phyloP scores from a whole-genome alignment of 495 filamentous ascomycete species.

The Durotheca rogersii region DNA sequence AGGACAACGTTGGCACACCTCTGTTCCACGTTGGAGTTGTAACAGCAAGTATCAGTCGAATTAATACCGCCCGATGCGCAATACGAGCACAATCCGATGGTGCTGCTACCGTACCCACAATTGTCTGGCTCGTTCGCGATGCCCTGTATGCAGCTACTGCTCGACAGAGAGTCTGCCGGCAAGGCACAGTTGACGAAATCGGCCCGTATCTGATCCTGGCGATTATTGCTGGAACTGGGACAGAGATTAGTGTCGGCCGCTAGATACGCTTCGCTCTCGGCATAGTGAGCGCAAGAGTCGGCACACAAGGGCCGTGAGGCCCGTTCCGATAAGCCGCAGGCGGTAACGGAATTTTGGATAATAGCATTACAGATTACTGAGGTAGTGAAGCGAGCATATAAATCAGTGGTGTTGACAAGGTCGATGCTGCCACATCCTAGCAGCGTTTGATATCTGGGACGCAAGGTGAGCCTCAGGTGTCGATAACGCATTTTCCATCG shows the following conservation, averaged over 20 bases:
- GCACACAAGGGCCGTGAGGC: conserved; percentile 81
- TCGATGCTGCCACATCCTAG: conserved; percentile 81
- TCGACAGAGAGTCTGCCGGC: conserved; percentile 72
- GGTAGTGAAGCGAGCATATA: conserved; percentile 92
- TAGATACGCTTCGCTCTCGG: conserved; percentile 83
- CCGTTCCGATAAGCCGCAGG: conserved; percentile 63
- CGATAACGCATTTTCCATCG: neutral
- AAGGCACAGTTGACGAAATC: conserved; percentile 90
- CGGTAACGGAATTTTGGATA: conserved; percentile 81
- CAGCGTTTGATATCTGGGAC: conserved; percentile 65
- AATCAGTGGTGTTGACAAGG: conserved; percentile 73
- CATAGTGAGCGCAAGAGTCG: conserved; percentile 82
- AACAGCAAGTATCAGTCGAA: conserved; percentile 93
- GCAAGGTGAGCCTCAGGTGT: conserved; percentile 18
- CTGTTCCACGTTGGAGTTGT: conserved; percentile 68
- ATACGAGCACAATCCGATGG: conserved; percentile 82
- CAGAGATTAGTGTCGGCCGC: conserved; percentile 74
- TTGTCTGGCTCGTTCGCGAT: conserved; percentile 78
- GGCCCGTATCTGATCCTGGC: conserved; percentile 76
- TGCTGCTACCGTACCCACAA: conserved; percentile 83
- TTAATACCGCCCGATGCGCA: conserved; percentile 81
- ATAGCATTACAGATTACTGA: conserved; percentile 93
- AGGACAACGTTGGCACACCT: conserved; percentile 73
- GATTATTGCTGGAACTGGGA: conserved; percentile 59
- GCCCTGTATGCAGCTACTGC: conserved; percentile 70